A percentile compares a stretch with the other conserved stretches of the same genome.
Conservation (phyloP, 371 early-diverging fungal species). For the Blakeslea trispora region DNA sequence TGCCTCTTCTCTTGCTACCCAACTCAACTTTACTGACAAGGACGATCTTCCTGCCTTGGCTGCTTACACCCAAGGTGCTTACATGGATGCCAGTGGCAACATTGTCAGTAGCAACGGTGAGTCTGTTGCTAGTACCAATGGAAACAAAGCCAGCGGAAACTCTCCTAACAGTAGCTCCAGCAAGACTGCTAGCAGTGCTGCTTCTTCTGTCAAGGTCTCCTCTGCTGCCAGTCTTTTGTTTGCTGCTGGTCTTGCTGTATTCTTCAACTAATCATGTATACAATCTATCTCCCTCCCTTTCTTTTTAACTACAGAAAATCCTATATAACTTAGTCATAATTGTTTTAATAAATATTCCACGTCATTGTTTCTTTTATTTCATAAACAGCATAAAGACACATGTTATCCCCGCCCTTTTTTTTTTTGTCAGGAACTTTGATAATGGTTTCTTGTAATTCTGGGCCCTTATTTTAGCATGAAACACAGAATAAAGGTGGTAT, state of each 20-base stretch:
- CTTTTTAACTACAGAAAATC: background rate
- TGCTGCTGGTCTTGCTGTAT: background rate
- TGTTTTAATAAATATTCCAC: too few relatives aligned
- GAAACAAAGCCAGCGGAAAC: background rate
- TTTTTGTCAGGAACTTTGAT: too few relatives aligned
- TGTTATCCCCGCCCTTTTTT: too few relatives aligned
- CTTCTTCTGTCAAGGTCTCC: slow-evolving; percentile 7
- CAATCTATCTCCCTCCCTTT: background rate
- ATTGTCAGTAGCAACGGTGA: slow-evolving; percentile 16
- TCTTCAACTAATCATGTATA: slow-evolving; percentile 2
- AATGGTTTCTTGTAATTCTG: too few relatives aligned
- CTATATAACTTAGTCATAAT: too few relatives aligned
- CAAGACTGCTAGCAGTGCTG: slow-evolving; percentile 1
- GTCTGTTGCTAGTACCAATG: slow-evolving; percentile 3
- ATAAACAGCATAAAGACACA: too few relatives aligned
- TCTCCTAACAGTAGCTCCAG: slow-evolving; percentile 1
- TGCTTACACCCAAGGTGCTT: slow-evolving; percentile 33
- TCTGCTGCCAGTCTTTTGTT: background rate
- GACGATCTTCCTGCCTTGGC: slow-evolving; percentile 46
- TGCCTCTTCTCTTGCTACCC: slow-evolving; percentile 29
- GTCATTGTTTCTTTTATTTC: too few relatives aligned
- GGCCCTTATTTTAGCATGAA: too few relatives aligned
- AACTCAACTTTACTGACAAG: slow-evolving; percentile 34
- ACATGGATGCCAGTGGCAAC: slow-evolving; percentile 32
- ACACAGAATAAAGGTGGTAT: too few relatives aligned